Evolutionary conservation across 306 rosid genomes (phyloP).

Genomic region (Prunus mira): DNA sequence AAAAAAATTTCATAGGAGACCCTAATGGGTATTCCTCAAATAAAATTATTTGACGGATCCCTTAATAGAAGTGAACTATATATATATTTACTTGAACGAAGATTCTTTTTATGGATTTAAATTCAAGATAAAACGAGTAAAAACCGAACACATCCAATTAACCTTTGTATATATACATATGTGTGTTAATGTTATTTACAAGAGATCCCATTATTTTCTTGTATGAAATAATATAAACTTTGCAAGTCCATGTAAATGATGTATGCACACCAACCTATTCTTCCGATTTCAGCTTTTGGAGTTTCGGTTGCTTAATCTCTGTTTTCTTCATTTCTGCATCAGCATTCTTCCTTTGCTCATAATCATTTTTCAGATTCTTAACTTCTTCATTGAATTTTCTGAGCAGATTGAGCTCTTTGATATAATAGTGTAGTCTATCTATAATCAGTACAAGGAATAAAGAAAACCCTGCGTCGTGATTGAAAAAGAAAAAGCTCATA

Average conservation of each 20-base stretch:
- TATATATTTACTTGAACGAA: too few species aligned
- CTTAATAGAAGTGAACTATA: too few species aligned
- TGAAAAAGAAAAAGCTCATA: neutral
- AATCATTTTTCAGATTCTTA: slow-evolving; percentile 11
- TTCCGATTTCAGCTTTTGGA: neutral
- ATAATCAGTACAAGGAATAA: slow-evolving; percentile 62
- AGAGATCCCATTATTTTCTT: neutral
- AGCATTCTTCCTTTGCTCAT: neutral
- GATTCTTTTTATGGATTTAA: too few species aligned
- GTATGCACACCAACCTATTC: neutral
- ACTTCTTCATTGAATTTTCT: slow-evolving; percentile 36
- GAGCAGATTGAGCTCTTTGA: slow-evolving; percentile 45
- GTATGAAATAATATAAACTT: neutral
- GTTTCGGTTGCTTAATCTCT: neutral
- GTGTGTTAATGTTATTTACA: too few species aligned
- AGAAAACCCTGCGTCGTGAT: slow-evolving; percentile 43
- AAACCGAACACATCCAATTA: too few species aligned
- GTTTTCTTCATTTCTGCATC: neutral
- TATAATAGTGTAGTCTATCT: slow-evolving; percentile 56
- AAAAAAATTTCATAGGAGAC: too few species aligned
- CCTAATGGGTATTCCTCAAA: too few species aligned
- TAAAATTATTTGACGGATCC: too few species aligned
- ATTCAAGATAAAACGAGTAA: too few species aligned
- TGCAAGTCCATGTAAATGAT: neutral
- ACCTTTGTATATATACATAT: too few species aligned